Evolutionary conservation across 352 stramenopile species (phyloP).

Genomic region (Globisporangium polare): DNA sequence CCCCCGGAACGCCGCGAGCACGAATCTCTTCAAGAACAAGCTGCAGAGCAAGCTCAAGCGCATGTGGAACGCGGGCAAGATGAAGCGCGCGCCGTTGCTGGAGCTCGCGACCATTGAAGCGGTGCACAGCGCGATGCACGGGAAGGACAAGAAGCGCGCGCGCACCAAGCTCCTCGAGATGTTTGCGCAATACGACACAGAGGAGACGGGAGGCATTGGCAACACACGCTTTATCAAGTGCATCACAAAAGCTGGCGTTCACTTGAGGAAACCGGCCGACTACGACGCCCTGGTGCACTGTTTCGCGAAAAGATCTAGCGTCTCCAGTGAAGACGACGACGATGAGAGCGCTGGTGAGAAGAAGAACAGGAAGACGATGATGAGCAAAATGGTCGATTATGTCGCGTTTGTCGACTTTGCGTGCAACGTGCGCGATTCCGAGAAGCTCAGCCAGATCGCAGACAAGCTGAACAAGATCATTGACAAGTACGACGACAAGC

Average conservation of each 20-base stretch:
- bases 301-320: conserved; percentile 21
- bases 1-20: not conserved
- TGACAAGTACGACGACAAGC: conserved; percentile 48
- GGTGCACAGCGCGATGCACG: conserved; percentile 48
- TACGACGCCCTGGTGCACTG: conserved; percentile 34
- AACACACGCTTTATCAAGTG: conserved; percentile 52
- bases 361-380: conserved; percentile 9
- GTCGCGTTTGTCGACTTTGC: conserved; percentile 59
- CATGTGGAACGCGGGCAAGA: conserved; percentile 32
- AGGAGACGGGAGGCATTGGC: conserved; percentile 31
- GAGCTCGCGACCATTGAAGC: conserved; percentile 39
- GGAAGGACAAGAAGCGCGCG: conserved; percentile 33
- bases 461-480: conserved; percentile 43
- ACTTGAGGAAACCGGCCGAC: conserved; percentile 34
- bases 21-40: conserved; percentile 11
- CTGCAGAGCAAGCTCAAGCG: conserved; percentile 21
- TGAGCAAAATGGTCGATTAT: conserved; percentile 40
- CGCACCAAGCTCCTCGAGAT: conserved; percentile 38
- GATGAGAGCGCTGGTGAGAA: conserved; percentile 9
- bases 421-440: conserved; percentile 61
- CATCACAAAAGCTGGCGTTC: conserved; percentile 46
- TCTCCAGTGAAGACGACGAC: conserved; percentile 4
- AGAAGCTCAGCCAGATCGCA: conserved; percentile 50
- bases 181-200: conserved; percentile 49
- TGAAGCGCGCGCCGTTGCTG: conserved; percentile 52